phyloP scores from a whole-genome alignment of 2,329 filamentous ascomycete genomes.

The Didymella keratinophila region DNA sequence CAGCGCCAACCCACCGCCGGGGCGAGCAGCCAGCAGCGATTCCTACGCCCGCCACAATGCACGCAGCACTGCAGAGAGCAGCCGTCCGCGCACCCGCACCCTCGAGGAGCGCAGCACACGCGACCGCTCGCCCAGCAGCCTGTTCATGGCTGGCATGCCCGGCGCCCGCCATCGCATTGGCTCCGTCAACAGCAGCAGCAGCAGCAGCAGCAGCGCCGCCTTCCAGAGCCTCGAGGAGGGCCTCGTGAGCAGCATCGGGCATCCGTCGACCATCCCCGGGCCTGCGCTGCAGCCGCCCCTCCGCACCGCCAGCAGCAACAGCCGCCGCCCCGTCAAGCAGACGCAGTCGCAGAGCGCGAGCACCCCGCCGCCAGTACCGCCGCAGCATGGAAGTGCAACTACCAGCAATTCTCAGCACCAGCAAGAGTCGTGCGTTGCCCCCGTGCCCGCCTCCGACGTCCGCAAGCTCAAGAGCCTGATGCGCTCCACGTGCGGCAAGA shows the following conservation, averaged over 20 bases:
- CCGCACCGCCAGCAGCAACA: constrained; percentile 18
- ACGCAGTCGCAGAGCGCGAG: constrained; percentile 1
- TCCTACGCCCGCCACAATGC: constrained; percentile 35
- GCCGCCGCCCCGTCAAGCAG: constrained; percentile 29
- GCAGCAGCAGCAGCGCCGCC: neutral
- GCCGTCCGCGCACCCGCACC: constrained; percentile 60
- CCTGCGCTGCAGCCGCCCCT: constrained; percentile 9
- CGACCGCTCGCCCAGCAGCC: constrained; percentile 39
- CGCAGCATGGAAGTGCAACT: neutral
- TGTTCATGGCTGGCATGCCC: neutral
- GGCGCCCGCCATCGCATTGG: neutral
- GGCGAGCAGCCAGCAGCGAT: constrained; percentile 46
- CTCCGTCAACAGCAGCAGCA: constrained; percentile 65
- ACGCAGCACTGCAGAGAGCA: constrained; percentile 59
- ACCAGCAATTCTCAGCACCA: constrained; percentile 22
- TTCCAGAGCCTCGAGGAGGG: constrained; percentile 55
- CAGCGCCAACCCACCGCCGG: constrained; percentile 16
- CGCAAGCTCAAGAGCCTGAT: constrained; percentile 77
- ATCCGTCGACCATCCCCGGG: constrained; percentile 50
- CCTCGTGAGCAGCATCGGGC: constrained; percentile 52
- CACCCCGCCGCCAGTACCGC: neutral
- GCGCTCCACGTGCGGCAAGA: constrained; percentile 78
- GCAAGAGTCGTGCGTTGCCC: constrained; percentile 48
- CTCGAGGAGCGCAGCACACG: constrained; percentile 55
- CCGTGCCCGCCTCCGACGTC: constrained; percentile 68